These are phyloP conservation scores for Globisporangium rhizosaccharum DNA, from an alignment of 352 stramenopile species.

Conservation along the genomic window DNA sequence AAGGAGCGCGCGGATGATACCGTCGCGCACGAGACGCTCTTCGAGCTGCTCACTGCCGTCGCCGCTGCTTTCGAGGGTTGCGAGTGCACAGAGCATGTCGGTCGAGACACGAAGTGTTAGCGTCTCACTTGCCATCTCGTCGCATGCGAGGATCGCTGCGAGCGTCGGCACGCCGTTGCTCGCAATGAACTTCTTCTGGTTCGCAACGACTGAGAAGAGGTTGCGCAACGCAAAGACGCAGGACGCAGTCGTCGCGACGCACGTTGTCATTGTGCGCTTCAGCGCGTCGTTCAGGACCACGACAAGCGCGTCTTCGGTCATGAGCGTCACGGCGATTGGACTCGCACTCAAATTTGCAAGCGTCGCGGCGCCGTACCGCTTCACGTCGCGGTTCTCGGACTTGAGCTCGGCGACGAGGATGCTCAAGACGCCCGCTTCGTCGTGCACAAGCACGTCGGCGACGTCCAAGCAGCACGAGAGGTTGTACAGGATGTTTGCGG, in stretches of 20 bases:
- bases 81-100: conserved; percentile 65
- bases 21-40: conserved; percentile 66
- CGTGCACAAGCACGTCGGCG: conserved; percentile 50
- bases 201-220: conserved; percentile 48
- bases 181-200: conserved; percentile 59
- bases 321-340: conserved; percentile 43
- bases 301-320: conserved; percentile 42
- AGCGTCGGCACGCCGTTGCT: conserved; percentile 61
- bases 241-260: conserved; percentile 41
- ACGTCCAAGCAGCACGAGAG: conserved; percentile 50
- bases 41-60: conserved; percentile 24
- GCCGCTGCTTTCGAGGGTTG: conserved; percentile 28
- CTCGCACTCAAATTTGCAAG: conserved; percentile 62
- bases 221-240: conserved; percentile 76
- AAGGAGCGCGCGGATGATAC: conserved; percentile 58
- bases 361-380: conserved; percentile 56
- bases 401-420: conserved; percentile 64
- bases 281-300: conserved; percentile 66
- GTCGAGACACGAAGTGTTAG: conserved; percentile 45
- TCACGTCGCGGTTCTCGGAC: conserved; percentile 57
- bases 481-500: conserved; percentile 81
- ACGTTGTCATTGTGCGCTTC: conserved; percentile 52
- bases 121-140: conserved; percentile 41
- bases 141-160: conserved; percentile 42
- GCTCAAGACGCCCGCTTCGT: conserved; percentile 60